Percentiles rank a stretch among this genome's conserved stretches.
Evolutionary conservation across 2,329 filamentous ascomycete species (phyloP).

Genomic region (Cladophialophora chaetospira): DNA sequence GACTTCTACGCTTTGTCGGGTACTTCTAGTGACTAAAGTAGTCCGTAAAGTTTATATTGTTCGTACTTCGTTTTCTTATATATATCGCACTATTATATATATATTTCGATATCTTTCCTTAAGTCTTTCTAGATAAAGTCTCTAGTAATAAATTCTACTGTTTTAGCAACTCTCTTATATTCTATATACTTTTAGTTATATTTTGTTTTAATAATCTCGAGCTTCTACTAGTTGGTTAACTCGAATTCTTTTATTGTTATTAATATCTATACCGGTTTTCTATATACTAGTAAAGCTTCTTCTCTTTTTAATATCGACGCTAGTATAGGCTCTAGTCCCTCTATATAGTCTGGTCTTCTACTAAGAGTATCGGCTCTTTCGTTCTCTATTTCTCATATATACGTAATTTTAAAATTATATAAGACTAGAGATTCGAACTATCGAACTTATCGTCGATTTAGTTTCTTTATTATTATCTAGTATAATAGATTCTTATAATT

Average conservation of each 20-base stretch:
- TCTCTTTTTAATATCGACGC: background rate
- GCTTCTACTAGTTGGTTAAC: background rate
- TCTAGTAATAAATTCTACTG: conserved; percentile 18
- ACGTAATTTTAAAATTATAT: background rate
- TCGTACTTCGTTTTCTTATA: conserved; percentile 12
- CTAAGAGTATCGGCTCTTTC: conserved; percentile 1
- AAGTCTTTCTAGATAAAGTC: conserved; percentile 14
- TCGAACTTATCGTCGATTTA: conserved; percentile 14
- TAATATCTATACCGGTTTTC: background rate
- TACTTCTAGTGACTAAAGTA: background rate
- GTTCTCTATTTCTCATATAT: background rate
- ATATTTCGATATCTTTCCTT: conserved; percentile 17
- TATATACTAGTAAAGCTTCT: conserved; percentile 9
- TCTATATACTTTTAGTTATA: conserved; percentile 8
- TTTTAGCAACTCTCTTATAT: conserved; percentile 21
- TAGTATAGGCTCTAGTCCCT: background rate
- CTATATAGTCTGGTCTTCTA: conserved; percentile 19
- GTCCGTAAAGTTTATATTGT: conserved; percentile 19
- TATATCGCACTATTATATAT: conserved; percentile 15
- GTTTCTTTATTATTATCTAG: conserved; percentile 13
- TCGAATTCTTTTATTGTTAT: background rate
- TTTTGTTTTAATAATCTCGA: conserved; percentile 5
- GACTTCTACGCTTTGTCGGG: background rate
- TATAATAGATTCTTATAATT: conserved; percentile 29
- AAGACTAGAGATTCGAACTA: background rate